Conservation (phyloP, 306 rosid species). For the Trifolium dubium region DNA sequence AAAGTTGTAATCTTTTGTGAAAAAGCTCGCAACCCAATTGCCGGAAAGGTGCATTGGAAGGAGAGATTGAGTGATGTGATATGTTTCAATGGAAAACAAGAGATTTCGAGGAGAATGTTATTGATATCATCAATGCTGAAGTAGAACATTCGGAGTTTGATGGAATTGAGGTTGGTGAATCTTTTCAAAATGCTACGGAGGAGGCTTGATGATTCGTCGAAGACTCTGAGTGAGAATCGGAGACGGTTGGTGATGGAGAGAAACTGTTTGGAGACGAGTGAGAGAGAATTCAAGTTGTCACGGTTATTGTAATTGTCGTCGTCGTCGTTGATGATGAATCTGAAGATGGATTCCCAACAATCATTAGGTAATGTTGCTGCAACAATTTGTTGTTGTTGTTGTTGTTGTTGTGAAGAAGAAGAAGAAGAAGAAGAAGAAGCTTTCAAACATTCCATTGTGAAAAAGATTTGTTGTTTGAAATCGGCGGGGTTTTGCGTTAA, state of each 20-base stretch:
- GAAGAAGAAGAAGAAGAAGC: too few species aligned
- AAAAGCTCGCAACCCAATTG: not conserved
- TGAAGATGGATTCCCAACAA: not conserved
- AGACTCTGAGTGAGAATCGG: not conserved
- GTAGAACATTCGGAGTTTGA: not conserved
- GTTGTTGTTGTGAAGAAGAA: too few species aligned
- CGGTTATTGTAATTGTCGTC: not conserved
- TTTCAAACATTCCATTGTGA: too few species aligned
- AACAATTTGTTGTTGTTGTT: too few species aligned
- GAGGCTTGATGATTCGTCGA: too few species aligned
- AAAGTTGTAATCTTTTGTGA: not conserved
- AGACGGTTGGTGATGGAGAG: not conserved
- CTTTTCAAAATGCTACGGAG: not conserved
- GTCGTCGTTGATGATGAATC: not conserved
- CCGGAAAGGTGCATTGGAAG: not conserved
- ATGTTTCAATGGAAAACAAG: not conserved
- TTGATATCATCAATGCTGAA: not conserved
- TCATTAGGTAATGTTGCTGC: not conserved
- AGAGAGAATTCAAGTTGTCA: not conserved
- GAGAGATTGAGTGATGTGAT: not conserved
- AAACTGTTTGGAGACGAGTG: not conserved
- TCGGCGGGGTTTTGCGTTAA: too few species aligned
- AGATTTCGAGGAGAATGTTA: not conserved
- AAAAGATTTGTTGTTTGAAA: too few species aligned
- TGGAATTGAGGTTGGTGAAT: not conserved